These are phyloP conservation scores for Eucalyptus pumila DNA, from an alignment of 345 rosid genomes.

Conservation along the genomic window DNA sequence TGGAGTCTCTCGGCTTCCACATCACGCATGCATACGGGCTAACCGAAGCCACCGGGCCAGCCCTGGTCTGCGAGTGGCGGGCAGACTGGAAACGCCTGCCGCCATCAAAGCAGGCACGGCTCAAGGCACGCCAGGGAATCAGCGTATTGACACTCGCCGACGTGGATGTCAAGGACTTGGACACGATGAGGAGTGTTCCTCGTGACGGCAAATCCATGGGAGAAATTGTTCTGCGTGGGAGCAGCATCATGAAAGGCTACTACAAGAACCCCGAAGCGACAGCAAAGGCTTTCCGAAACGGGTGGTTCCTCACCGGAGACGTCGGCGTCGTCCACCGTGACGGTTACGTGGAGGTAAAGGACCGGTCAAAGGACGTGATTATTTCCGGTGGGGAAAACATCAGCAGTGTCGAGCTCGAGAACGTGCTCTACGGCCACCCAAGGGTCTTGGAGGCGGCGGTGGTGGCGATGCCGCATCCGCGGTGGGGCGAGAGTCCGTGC, in stretches of 20 bases:
- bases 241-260: conserved; percentile 25
- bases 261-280: background rate
- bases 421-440: conserved; percentile 24
- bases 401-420: conserved; percentile 47
- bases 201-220: conserved; percentile 50
- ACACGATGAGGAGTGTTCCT: conserved; percentile 41
- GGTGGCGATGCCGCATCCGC: conserved; percentile 47
- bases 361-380: conserved; percentile 37
- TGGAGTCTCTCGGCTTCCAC: conserved; percentile 41
- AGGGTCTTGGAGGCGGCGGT: conserved; percentile 39
- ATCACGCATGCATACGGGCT: conserved; percentile 67
- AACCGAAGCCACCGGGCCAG: conserved; percentile 65
- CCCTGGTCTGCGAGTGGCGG: conserved; percentile 70
- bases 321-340: conserved; percentile 32
- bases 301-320: conserved; percentile 19
- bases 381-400: conserved; percentile 68
- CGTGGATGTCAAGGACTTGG: conserved; percentile 43
- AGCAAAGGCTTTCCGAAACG: background rate
- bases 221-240: conserved; percentile 59
- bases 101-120: conserved; percentile 4
- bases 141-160: conserved; percentile 46
- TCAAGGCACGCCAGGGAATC: conserved; percentile 54
- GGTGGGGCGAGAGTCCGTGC: conserved; percentile 55
- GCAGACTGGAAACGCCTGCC: conserved; percentile 47
- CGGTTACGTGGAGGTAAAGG: conserved; percentile 33